phyloP scores from a whole-genome alignment of 1,284 basidiomycete genomes.

The Cutaneotrichosporon dermatis region DNA sequence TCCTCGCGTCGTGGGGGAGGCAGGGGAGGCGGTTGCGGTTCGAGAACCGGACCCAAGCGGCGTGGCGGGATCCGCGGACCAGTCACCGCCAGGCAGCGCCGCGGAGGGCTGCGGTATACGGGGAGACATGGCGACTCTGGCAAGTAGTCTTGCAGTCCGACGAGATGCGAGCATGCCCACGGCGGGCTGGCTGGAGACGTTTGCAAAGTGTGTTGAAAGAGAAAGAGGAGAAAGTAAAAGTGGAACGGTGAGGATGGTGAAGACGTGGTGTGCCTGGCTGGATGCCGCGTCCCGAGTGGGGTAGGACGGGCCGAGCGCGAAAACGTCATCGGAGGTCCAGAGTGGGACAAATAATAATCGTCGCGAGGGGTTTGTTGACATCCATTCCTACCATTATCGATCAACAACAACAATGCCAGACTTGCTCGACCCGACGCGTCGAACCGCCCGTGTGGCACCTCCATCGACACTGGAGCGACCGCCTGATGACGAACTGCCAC shows the following conservation, averaged over 20 bases:
- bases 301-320: no score
- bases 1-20: background rate
- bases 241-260: no score
- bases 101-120: background rate
- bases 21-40: background rate
- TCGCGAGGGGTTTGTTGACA: constrained; percentile 1
- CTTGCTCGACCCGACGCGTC: background rate
- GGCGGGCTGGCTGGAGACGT: background rate
- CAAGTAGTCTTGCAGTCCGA: background rate
- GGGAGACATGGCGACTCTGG: background rate
- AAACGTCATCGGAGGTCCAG: no score
- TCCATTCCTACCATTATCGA: background rate
- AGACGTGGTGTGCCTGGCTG: no score
- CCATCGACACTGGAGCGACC: constrained; percentile 2
- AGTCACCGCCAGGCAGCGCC: background rate
- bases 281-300: no score
- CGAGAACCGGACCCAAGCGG: background rate
- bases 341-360: no score
- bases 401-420: background rate
- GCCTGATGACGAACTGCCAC: constrained; percentile 15
- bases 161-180: constrained; percentile 2
- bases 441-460: background rate
- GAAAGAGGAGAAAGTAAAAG: no score
- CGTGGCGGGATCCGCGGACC: background rate
- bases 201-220: no score